Evolutionary conservation across 805 yeast genomes (phyloP).

Genomic region (Starmerella apis): DNA sequence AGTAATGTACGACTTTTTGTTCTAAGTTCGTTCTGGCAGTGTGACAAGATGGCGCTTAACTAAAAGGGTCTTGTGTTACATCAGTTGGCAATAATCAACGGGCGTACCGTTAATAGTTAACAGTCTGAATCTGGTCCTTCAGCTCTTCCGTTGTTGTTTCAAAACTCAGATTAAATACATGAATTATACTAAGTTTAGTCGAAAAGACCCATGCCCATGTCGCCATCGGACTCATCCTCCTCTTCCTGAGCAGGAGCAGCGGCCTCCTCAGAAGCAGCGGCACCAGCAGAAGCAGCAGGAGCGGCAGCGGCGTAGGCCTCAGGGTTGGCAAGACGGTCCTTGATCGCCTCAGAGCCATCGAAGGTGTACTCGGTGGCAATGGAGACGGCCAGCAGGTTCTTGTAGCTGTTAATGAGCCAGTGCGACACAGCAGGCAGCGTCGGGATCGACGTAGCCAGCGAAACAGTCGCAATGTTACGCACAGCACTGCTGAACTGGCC

Average conservation of each 20-base stretch:
- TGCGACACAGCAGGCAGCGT: constrained; percentile 98
- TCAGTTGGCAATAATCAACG: too few species aligned
- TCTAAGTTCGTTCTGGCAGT: too few species aligned
- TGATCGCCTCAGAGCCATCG: constrained; percentile 97
- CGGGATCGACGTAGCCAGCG: constrained; percentile 98
- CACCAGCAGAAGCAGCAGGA: constrained; percentile 79
- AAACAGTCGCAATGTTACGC: constrained; percentile 86
- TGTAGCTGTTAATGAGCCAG: constrained; percentile 98
- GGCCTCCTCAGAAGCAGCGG: constrained; percentile 50
- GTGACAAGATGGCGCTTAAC: too few species aligned
- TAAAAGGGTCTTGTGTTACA: too few species aligned
- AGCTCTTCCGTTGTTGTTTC: too few species aligned
- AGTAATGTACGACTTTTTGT: too few species aligned
- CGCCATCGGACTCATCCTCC: constrained; percentile 55
- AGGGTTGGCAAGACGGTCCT: constrained; percentile 99
- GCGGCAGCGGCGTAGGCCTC: constrained; percentile 99
- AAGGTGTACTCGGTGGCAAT: constrained; percentile 97
- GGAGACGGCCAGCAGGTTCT: constrained; percentile 94
- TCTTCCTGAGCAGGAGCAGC: constrained; percentile 66
- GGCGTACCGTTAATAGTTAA: too few species aligned
- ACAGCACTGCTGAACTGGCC: constrained; percentile 86
- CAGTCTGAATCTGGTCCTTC: too few species aligned
- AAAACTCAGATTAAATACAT: constrained; percentile 1
- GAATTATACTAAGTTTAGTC: constrained; percentile 49
- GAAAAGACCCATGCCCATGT: constrained; percentile 79